Conservation (phyloP, 257 asterid species). For the Gentiana straminea region DNA sequence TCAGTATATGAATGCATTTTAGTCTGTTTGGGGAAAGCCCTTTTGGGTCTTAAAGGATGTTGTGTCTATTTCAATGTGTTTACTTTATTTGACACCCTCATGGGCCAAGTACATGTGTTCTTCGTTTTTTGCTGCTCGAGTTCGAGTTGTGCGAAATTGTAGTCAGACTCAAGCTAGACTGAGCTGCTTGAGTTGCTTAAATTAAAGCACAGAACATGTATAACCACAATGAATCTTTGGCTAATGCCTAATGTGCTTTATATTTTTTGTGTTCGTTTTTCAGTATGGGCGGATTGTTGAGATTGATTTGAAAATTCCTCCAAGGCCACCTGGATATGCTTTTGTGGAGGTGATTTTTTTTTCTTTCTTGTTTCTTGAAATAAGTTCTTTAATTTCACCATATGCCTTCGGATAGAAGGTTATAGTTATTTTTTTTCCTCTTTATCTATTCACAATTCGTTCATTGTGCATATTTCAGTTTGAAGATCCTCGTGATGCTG, state of each 20-base stretch:
- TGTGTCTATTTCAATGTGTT: too few species aligned
- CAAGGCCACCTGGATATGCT: conserved; percentile 88
- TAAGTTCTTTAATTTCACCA: not conserved
- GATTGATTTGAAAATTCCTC: conserved; percentile 74
- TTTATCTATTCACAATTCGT: not conserved
- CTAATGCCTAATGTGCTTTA: conserved; percentile 3
- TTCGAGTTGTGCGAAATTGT: too few species aligned
- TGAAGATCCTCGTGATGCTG: conserved; percentile 67
- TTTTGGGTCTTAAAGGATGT: too few species aligned
- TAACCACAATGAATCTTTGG: not conserved
- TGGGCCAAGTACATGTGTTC: too few species aligned
- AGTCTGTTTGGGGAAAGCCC: too few species aligned
- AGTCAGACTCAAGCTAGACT: too few species aligned
- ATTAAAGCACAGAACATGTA: too few species aligned
- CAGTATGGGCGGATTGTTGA: conserved; percentile 72
- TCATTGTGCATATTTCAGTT: conserved; percentile 30
- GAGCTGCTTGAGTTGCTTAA: too few species aligned
- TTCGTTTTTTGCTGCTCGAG: too few species aligned
- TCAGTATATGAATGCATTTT: not conserved
- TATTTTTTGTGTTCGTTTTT: conserved; percentile 10
- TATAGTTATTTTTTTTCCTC: not conserved
- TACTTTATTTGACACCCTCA: too few species aligned
- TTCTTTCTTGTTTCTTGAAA: not conserved
- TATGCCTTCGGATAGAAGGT: not conserved
- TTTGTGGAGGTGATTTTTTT: conserved; percentile 64